Base-by-base conservation (phyloP, 768 basidiomycete genomes). In the Calocera cornea region DNA sequence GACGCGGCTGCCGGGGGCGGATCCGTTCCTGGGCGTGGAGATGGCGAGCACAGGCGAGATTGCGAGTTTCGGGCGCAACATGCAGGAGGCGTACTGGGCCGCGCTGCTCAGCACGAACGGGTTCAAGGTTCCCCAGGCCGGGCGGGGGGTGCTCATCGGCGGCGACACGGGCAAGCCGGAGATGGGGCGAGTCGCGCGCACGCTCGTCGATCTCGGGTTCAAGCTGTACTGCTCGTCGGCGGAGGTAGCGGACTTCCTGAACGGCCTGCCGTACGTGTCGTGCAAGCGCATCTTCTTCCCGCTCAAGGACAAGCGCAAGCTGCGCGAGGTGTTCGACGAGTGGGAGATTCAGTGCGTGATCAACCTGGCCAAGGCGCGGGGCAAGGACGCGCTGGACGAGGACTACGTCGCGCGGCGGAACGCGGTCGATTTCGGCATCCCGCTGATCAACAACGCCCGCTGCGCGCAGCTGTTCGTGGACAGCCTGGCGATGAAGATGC, bases 41-140 rank as follows among this genome's bases (percentile, higher is more conserved):
- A 98, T 97, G 95, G 94, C 95, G 1, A 94, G 91, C 74, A 97
- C 95, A 7, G 95, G 95, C 38, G 95, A 99, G 77, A 93, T 99
- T 33, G 97, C 97, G 14, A 87, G 90, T 71, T 99, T 98, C 76
- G 97, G 95, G 36, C 84, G 85, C 72, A 90, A 95, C 74, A 82
- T 98, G 54, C 86, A 95, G 70, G 97, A 99, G 78, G 97, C 95
- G 16, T 95, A 94, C 78, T 94, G 93, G 93, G 87, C 90, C 1
- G 88, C 95, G 1, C 80, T 97, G n/a, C 86, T 93, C 64, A 93
- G 91, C 70, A 94, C 91, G 8, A 99, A 93, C 33, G 95, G 95
- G 17, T 97, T 98, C 84, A 95, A 90, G 78, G 81, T 92, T 65
- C 97, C 97, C 24, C 83, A 82, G 66, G 83, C 86, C 24, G 84